These are phyloP conservation scores for Proliferodiscus dingleyae DNA, from an alignment of 2,329 filamentous ascomycete species.

Conservation along the genomic window DNA sequence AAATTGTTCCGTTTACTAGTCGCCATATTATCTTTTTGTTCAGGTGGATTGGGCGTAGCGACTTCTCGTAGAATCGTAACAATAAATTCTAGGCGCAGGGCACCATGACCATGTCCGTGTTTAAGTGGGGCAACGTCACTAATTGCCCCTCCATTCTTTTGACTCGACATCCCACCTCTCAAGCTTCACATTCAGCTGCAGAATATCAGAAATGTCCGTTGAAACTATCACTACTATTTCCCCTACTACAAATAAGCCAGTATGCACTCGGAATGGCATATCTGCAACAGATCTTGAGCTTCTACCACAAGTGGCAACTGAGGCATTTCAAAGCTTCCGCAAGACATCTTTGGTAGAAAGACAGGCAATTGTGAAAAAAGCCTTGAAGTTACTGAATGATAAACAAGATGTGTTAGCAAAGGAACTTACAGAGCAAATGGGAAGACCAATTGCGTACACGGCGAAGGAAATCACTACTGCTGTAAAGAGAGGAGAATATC, in stretches of 20 bases:
- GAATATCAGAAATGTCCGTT: slow-evolving; percentile 63
- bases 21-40: slow-evolving; percentile 45
- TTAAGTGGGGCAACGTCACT: slow-evolving; percentile 2
- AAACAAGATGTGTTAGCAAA: slow-evolving; percentile 75
- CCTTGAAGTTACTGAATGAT: slow-evolving; percentile 63
- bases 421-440: slow-evolving; percentile 93
- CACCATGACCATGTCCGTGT: background rate
- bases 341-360: slow-evolving; percentile 70
- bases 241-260: slow-evolving; percentile 78
- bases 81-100: too few relatives aligned
- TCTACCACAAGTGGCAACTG: slow-evolving; percentile 66
- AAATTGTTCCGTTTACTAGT: slow-evolving; percentile 69
- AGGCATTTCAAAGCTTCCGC: slow-evolving; percentile 73
- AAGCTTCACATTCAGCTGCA: too few relatives aligned
- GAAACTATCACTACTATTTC: slow-evolving; percentile 76
- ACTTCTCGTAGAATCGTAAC: too few relatives aligned
- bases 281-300: slow-evolving; percentile 64
- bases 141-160: slow-evolving; percentile 4
- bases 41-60: too few relatives aligned
- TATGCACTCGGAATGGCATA: slow-evolving; percentile 73
- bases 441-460: slow-evolving; percentile 82
- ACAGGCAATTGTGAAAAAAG: slow-evolving; percentile 75
- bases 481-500: slow-evolving; percentile 77
- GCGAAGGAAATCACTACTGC: slow-evolving; percentile 80
- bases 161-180: slow-evolving; percentile 4